phyloP scores from a whole-genome alignment of 345 rosid genomes.

The Euphorbia lathyris region DNA sequence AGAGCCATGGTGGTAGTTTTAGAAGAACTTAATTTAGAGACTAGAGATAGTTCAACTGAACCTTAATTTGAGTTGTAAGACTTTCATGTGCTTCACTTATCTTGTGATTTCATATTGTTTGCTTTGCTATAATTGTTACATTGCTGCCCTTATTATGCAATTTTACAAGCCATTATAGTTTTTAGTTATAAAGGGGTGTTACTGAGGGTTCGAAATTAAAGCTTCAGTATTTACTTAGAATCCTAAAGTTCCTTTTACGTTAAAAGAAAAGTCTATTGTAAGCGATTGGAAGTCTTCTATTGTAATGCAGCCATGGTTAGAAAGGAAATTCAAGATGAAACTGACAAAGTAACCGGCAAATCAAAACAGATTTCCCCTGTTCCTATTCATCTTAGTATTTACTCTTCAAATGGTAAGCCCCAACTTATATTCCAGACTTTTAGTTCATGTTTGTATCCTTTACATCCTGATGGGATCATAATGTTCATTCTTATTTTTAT shows the following conservation, averaged over 20 bases:
- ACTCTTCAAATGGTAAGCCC: constrained; percentile 50
- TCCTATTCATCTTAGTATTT: constrained; percentile 64
- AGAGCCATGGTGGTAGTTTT: not conserved
- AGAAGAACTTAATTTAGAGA: not conserved
- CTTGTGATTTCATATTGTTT: not conserved
- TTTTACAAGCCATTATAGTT: not conserved
- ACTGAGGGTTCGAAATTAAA: not conserved
- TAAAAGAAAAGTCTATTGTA: not conserved
- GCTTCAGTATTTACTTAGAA: not conserved
- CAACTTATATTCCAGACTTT: not conserved
- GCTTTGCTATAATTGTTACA: not conserved
- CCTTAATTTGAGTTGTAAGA: not conserved
- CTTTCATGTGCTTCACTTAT: not conserved
- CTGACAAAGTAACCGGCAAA: constrained; percentile 58
- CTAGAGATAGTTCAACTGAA: not conserved
- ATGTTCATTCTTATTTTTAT: not conserved
- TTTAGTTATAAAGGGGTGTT: not conserved
- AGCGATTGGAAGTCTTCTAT: constrained; percentile 1
- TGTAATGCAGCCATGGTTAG: constrained; percentile 48
- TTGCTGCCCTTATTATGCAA: not conserved
- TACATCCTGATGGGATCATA: not conserved
- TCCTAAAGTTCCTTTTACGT: not conserved
- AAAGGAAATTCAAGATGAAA: constrained; percentile 65
- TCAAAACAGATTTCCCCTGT: constrained; percentile 54
- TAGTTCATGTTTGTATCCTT: not conserved